Evolutionary conservation across 2,329 filamentous ascomycete genomes (phyloP).

Genomic region (Stachybotrys elegans): DNA sequence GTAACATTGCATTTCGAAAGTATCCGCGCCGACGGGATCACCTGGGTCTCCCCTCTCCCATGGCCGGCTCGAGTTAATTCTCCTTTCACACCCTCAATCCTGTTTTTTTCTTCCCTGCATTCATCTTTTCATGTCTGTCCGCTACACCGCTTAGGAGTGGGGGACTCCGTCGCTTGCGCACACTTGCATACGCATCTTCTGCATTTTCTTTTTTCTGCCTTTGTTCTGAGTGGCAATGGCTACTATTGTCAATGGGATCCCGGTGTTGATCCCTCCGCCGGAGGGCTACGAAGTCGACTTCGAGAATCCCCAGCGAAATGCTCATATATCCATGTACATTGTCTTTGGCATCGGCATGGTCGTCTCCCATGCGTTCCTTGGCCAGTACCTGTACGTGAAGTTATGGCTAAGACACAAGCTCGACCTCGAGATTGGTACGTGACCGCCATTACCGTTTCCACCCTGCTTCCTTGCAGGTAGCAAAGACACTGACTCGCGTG

Average conservation of each 20-base stretch:
- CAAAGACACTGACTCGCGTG: slow-evolving; percentile 1
- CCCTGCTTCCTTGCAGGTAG: slow-evolving; percentile 11
- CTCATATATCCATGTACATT: slow-evolving; percentile 15
- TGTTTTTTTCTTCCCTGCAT: too few relatives aligned
- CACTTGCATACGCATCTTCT: too few relatives aligned
- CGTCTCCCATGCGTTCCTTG: slow-evolving; percentile 15
- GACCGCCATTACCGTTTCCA: slow-evolving; percentile 6
- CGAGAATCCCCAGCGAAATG: slow-evolving; percentile 21
- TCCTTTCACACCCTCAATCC: too few relatives aligned
- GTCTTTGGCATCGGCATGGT: slow-evolving; percentile 13
- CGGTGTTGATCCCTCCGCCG: slow-evolving; percentile 21
- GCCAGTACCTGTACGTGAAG: slow-evolving; percentile 21
- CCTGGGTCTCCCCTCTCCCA: too few relatives aligned
- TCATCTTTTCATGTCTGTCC: too few relatives aligned
- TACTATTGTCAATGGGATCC: slow-evolving; percentile 10
- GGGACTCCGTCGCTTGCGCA: too few relatives aligned
- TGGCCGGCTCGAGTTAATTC: too few relatives aligned
- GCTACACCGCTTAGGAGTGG: too few relatives aligned
- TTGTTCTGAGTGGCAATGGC: too few relatives aligned
- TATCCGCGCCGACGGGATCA: too few relatives aligned
- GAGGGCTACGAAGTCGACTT: slow-evolving; percentile 27
- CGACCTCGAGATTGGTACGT: slow-evolving; percentile 20
- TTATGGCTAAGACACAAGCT: slow-evolving; percentile 14
- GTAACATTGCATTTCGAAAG: too few relatives aligned
- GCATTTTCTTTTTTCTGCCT: too few relatives aligned